phyloP scores from a whole-genome alignment of 2,329 filamentous ascomycete species.

The Arthroderma uncinatum region DNA sequence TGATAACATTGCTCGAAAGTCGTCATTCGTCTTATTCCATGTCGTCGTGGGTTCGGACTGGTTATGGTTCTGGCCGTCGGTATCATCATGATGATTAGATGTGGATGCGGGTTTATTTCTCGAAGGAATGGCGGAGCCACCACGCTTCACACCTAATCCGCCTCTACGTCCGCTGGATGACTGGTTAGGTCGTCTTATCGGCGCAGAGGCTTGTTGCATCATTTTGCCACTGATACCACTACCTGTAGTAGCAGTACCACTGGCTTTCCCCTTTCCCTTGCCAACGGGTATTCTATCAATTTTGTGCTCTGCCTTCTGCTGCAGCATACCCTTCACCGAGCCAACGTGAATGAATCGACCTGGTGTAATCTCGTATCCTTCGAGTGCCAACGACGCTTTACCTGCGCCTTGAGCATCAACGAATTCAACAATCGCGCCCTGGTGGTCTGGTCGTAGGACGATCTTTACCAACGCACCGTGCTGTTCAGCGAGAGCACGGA shows the following conservation, averaged over 20 bases:
- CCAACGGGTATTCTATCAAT: constrained; percentile 30
- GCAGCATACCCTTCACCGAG: constrained; percentile 42
- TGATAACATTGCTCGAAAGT: constrained; percentile 45
- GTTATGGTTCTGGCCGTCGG: constrained; percentile 10
- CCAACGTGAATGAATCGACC: constrained; percentile 38
- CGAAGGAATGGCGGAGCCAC: neutral
- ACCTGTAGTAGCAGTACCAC: neutral
- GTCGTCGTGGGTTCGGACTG: constrained; percentile 15
- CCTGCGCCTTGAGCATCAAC: constrained; percentile 58
- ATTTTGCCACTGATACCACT: constrained; percentile 10
- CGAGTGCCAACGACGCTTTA: constrained; percentile 39
- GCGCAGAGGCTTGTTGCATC: constrained; percentile 24
- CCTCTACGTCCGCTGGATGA: constrained; percentile 36
- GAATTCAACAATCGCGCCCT: constrained; percentile 79
- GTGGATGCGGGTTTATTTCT: neutral
- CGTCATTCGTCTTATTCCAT: constrained; percentile 36
- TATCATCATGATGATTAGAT: neutral
- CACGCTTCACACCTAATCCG: constrained; percentile 39
- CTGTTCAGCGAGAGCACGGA: constrained; percentile 60
- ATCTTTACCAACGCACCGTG: constrained; percentile 64
- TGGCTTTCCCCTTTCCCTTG: constrained; percentile 29
- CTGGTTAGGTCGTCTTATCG: constrained; percentile 38
- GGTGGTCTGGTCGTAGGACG: constrained; percentile 66
- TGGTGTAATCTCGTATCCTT: constrained; percentile 36
- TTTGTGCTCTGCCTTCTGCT: constrained; percentile 32